Percentiles rank a stretch among this genome's conserved stretches.
Conservation (phyloP, 805 yeast genomes). For the Ogataea wickerhamii region DNA sequence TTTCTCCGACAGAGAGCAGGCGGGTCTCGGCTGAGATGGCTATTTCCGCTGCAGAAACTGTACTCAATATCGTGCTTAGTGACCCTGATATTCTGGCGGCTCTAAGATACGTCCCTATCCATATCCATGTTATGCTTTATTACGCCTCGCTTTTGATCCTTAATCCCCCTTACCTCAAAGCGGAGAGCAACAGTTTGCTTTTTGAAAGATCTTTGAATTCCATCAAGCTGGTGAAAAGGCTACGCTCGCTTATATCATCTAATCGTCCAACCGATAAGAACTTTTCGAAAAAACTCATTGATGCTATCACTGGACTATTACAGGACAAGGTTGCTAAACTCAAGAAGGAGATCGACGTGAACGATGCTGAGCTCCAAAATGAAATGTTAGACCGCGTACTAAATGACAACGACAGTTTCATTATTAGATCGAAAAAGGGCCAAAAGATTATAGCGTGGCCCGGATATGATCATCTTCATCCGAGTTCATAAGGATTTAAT, state of each 20-base stretch:
- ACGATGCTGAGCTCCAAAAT: slow-evolving; percentile 9
- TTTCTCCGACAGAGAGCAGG: slow-evolving; percentile 26
- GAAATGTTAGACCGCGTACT: slow-evolving; percentile 17
- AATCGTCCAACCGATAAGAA: slow-evolving; percentile 51
- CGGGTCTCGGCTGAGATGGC: slow-evolving; percentile 45
- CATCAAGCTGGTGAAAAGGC: slow-evolving; percentile 39
- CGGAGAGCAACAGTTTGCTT: slow-evolving; percentile 19
- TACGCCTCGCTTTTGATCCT: slow-evolving; percentile 58
- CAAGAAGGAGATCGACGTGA: slow-evolving; percentile 16
- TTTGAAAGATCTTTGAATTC: slow-evolving; percentile 35
- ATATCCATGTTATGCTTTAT: slow-evolving; percentile 66
- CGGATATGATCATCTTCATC: slow-evolving; percentile 65
- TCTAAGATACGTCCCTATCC: slow-evolving; percentile 64
- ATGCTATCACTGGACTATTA: slow-evolving; percentile 27
- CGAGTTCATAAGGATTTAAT: slow-evolving; percentile 30
- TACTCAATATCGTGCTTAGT: slow-evolving; percentile 52
- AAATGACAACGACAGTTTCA: slow-evolving; percentile 17
- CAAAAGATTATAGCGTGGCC: slow-evolving; percentile 56
- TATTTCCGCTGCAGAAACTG: slow-evolving; percentile 58
- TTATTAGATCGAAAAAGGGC: slow-evolving; percentile 16
- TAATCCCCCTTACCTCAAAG: slow-evolving; percentile 40
- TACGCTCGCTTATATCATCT: slow-evolving; percentile 39
- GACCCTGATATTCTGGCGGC: slow-evolving; percentile 57
- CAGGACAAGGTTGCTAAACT: slow-evolving; percentile 27
- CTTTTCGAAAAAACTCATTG: slow-evolving; percentile 45